These are phyloP conservation scores for Citeromyces hawaiiensis DNA, from an alignment of 1,139 yeast genomes.

Conservation along the genomic window DNA sequence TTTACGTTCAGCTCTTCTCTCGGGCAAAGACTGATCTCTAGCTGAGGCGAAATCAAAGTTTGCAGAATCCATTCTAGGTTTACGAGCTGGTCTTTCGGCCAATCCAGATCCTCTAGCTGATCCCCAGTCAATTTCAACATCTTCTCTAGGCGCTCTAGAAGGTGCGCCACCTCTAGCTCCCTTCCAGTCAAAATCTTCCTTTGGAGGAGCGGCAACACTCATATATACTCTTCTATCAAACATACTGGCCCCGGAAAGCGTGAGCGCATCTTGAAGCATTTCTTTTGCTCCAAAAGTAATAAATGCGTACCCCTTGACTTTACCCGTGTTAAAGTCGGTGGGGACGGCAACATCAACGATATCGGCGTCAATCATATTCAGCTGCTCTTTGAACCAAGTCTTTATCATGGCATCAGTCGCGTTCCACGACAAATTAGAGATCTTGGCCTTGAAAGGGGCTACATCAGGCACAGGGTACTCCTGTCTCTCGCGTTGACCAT, in stretches of 20 bases:
- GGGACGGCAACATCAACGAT: slow-evolving; percentile 49
- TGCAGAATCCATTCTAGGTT: slow-evolving; percentile 11
- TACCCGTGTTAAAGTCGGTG: slow-evolving; percentile 45
- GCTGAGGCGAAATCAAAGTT: slow-evolving; percentile 11
- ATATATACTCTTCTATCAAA: slow-evolving; percentile 72
- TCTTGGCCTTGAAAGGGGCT: slow-evolving; percentile 85
- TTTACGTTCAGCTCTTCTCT: slow-evolving; percentile 13
- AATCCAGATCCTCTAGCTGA: slow-evolving; percentile 23
- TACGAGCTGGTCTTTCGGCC: slow-evolving; percentile 15
- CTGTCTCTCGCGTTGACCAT: slow-evolving; percentile 29
- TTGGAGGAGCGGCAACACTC: slow-evolving; percentile 83
- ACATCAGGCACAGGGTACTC: slow-evolving; percentile 82
- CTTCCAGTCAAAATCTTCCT: slow-evolving; percentile 20
- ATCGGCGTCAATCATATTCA: slow-evolving; percentile 35
- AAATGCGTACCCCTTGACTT: slow-evolving; percentile 78
- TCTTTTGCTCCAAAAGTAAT: slow-evolving; percentile 62
- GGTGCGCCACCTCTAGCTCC: slow-evolving; percentile 6
- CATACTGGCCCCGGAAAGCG: slow-evolving; percentile 48
- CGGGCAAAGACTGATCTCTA: slow-evolving; percentile 13
- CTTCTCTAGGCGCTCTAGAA: slow-evolving; percentile 19
- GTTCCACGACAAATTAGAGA: slow-evolving; percentile 81
- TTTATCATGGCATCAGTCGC: slow-evolving; percentile 51
- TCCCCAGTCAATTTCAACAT: slow-evolving; percentile 38
- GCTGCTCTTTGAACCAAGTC: slow-evolving; percentile 51
- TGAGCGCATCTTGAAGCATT: slow-evolving; percentile 57